These are phyloP conservation scores for Anisodus acutangulus DNA, from an alignment of 257 asterid genomes.

Conservation along the genomic window DNA sequence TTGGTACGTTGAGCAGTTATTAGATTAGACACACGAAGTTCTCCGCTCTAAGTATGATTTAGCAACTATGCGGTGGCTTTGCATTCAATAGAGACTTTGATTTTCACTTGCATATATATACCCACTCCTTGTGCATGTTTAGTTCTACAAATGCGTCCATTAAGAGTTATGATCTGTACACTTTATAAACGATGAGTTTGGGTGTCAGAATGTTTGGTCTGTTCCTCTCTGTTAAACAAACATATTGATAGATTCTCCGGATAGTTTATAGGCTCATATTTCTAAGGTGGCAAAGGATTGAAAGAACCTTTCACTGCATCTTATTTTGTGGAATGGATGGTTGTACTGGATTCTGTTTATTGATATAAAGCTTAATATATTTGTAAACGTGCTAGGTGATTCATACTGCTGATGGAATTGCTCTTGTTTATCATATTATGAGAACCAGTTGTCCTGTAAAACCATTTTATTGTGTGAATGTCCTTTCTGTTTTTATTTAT, in stretches of 20 bases:
- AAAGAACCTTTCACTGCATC: constrained; percentile 4
- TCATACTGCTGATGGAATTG: background rate
- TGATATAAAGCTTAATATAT: background rate
- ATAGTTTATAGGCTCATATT: background rate
- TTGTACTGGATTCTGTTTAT: background rate
- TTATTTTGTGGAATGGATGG: background rate
- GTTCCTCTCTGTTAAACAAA: background rate
- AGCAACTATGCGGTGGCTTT: background rate
- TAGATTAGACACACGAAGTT: background rate
- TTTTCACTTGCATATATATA: background rate
- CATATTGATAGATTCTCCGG: background rate
- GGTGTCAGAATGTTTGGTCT: background rate
- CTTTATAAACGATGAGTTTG: background rate
- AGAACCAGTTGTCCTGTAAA: background rate
- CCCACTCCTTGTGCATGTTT: background rate
- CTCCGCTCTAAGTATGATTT: background rate
- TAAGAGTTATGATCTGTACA: background rate
- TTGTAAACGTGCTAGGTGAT: constrained; percentile 1
- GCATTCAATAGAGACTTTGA: background rate
- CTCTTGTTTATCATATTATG: background rate
- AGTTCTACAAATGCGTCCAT: constrained; percentile 13
- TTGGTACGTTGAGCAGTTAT: background rate
- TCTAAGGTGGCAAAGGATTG: background rate
- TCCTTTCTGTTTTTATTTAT: background rate
- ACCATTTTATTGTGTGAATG: background rate